Evolutionary conservation across 2,329 filamentous ascomycete species (phyloP).

Genomic region (Fusarium scirpi): DNA sequence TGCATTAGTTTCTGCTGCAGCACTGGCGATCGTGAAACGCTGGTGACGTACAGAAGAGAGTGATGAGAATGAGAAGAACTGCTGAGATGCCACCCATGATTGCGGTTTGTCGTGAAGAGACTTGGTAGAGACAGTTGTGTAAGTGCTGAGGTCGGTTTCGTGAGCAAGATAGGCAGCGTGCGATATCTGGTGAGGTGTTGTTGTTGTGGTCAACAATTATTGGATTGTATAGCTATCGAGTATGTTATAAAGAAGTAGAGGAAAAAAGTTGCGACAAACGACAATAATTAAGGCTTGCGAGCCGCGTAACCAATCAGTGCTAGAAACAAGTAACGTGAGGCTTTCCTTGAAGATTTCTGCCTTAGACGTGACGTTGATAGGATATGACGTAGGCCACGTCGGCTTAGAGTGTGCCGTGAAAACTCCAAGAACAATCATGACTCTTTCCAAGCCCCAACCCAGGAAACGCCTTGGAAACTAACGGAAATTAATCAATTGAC

Average conservation of each 20-base stretch:
- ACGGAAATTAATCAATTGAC: not conserved
- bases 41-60: conserved; percentile 61
- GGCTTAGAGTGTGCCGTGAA: conserved; percentile 27
- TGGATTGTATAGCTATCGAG: not conserved
- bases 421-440: conserved; percentile 7
- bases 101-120: conserved; percentile 29
- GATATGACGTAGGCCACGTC: conserved; percentile 32
- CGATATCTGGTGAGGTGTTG: not conserved
- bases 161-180: not conserved
- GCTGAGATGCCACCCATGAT: conserved; percentile 64
- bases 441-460: not conserved
- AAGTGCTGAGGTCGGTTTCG: not conserved
- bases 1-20: conserved; percentile 36
- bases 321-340: conserved; percentile 23
- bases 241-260: not conserved
- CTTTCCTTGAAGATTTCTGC: conserved; percentile 6
- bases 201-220: not conserved
- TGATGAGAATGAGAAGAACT: conserved; percentile 64
- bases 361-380: conserved; percentile 5
- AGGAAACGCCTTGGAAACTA: not conserved
- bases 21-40: not conserved
- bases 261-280: not conserved
- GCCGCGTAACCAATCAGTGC: conserved; percentile 22
- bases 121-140: not conserved
- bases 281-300: conserved; percentile 7